Base-by-base conservation (phyloP, 176 grass and related monocot genomes). In the Zea luxurians region DNA sequence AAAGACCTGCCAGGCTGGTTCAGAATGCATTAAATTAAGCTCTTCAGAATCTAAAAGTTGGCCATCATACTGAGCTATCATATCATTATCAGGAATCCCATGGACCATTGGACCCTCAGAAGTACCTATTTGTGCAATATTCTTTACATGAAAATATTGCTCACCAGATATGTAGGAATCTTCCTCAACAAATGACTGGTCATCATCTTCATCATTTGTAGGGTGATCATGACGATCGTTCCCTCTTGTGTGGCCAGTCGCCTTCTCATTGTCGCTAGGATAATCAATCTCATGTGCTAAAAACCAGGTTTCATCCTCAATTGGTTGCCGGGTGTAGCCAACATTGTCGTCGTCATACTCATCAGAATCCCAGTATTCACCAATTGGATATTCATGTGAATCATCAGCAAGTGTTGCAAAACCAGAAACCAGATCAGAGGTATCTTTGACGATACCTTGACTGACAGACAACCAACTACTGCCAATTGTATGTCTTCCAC, bases 321-420 rank as follows among this genome's bases (percentile, higher is more conserved):
- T 95, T 75, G 92, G 96, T 71, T 99, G 96, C 53, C 96, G 78
- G 68, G 87, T 95, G 76, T 99, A 99, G 9, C 96, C 96, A 69
- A 99, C 88, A 91, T 96, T 92, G 2, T 99, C 96, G 4, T 99
- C 96, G 5, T 93, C 90, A 66, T 99, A 99, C 70, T 95, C 90
- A 85, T 96, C 96, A 35, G 96, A 95, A 84, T 99, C 96, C 96
- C 96, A 99, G 68, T 96, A 99, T 62, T 99, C 96, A 85, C 90
- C 45, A 35, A 49, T 91, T 83, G 92, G 92, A 83, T 95, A 99
- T 48, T 91, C 96, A 58, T 93, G 80, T 44, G 90, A 91, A 48
- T 95, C 90, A 76, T 99, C 90, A 68, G 83, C 92, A 44, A 99
- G 46, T 62, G 88, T 86, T 66, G 90, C 88, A 83, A 99, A 92